Conservation (phyloP, 2,329 filamentous ascomycete genomes). For the Tolypocladium amazonense region DNA sequence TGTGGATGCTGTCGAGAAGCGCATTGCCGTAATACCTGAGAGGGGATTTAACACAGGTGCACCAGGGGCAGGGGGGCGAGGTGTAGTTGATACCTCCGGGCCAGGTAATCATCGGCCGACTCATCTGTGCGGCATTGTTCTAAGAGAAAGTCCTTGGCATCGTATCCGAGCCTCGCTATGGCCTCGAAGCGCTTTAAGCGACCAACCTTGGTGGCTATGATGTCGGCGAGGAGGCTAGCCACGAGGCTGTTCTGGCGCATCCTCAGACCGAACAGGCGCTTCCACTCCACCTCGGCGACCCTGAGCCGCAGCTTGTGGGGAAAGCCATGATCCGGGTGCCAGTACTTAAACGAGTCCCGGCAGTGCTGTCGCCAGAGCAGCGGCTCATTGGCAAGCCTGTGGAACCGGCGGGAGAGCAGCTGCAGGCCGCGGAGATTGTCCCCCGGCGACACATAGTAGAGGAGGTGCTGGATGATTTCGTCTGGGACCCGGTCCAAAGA, state of each 20-base stretch:
- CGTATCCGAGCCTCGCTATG: conserved; percentile 67
- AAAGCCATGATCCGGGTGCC: conserved; percentile 59
- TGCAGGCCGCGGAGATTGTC: conserved; percentile 40
- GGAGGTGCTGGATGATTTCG: conserved; percentile 74
- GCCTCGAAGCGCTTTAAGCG: conserved; percentile 59
- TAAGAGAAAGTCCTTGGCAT: conserved; percentile 77
- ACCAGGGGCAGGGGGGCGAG: not conserved
- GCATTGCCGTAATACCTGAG: conserved; percentile 65
- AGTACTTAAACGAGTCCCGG: conserved; percentile 56
- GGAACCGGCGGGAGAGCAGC: conserved; percentile 51
- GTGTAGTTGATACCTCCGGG: conserved; percentile 44
- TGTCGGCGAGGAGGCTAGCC: conserved; percentile 48
- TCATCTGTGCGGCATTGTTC: conserved; percentile 51
- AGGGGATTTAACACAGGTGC: conserved; percentile 1
- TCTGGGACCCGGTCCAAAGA: conserved; percentile 52
- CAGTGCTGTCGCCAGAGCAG: conserved; percentile 78
- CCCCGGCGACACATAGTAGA: conserved; percentile 50
- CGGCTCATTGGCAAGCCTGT: conserved; percentile 56
- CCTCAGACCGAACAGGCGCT: conserved; percentile 50
- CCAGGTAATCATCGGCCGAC: conserved; percentile 61
- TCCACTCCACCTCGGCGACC: conserved; percentile 61
- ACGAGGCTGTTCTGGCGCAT: conserved; percentile 40
- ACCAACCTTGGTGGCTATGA: conserved; percentile 60
- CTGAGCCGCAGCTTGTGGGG: conserved; percentile 39
- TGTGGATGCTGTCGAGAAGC: conserved; percentile 69